Conservation (phyloP, 1,139 yeast genomes). For the Sugiyamaella xylanicola region DNA sequence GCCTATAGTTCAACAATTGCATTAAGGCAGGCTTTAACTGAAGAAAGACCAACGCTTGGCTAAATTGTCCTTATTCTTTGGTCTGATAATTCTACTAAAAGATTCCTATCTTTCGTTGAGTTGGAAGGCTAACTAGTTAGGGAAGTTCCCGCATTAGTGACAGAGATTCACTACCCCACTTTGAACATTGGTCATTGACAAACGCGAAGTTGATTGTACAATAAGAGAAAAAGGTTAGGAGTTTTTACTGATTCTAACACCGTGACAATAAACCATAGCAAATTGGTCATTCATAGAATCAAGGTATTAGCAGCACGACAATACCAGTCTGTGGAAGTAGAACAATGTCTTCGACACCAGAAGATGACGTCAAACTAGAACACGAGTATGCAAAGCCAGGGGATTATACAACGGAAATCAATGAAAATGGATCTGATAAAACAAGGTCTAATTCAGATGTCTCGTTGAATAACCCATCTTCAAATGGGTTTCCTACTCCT, state of each 20-base stretch:
- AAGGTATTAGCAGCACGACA: too few species aligned
- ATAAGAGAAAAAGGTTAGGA: too few species aligned
- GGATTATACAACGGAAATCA: background rate
- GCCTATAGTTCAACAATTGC: background rate
- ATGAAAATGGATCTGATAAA: background rate
- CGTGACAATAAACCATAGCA: too few species aligned
- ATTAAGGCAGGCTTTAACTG: too few species aligned
- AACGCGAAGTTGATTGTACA: too few species aligned
- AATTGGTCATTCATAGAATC: too few species aligned
- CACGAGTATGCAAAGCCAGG: background rate
- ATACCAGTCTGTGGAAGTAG: too few species aligned
- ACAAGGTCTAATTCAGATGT: conserved; percentile 3
- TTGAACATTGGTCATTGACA: too few species aligned
- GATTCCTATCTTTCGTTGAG: background rate
- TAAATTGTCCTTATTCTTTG: background rate
- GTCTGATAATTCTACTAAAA: background rate
- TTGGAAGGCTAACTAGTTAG: background rate
- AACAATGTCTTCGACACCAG: conserved; percentile 14
- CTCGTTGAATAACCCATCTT: background rate
- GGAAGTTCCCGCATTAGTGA: background rate
- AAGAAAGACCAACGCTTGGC: too few species aligned
- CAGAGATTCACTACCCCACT: background rate
- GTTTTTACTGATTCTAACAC: too few species aligned
- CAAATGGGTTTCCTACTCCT: conserved; percentile 10
- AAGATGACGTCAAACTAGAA: conserved; percentile 9